Evolutionary conservation across 2,329 filamentous ascomycete genomes (phyloP).

Genomic region (Laburnicola sp.): DNA sequence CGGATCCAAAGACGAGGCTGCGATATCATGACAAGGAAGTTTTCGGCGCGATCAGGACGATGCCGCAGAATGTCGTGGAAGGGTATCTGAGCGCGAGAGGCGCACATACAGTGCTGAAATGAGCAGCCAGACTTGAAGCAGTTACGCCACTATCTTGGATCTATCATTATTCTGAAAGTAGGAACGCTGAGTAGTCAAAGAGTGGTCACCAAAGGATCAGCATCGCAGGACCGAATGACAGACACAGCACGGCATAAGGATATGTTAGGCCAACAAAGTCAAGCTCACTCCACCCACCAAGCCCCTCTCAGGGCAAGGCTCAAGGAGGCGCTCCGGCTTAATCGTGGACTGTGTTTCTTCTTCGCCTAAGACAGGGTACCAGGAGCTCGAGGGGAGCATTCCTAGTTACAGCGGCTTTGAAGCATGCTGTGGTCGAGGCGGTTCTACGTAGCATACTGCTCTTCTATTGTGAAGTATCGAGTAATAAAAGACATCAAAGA

Average conservation of each 20-base stretch:
- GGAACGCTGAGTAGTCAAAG: too few species aligned
- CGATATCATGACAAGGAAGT: slow-evolving; percentile 93
- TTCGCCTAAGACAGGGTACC: slow-evolving; percentile 84
- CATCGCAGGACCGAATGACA: not conserved
- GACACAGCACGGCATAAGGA: slow-evolving; percentile 6
- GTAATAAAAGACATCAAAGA: too few species aligned
- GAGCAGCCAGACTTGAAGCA: too few species aligned
- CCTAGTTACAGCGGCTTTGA: slow-evolving; percentile 61
- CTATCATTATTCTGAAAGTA: too few species aligned
- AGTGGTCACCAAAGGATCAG: too few species aligned
- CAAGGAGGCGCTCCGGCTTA: slow-evolving; percentile 98
- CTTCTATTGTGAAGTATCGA: slow-evolving; percentile 5
- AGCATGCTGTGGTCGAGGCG: slow-evolving; percentile 59
- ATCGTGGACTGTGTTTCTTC: slow-evolving; percentile 77
- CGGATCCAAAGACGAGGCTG: slow-evolving; percentile 91
- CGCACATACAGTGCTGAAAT: slow-evolving; percentile 92
- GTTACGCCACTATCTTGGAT: too few species aligned
- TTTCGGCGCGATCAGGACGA: slow-evolving; percentile 76
- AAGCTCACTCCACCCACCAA: slow-evolving; percentile 88
- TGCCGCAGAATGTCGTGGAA: slow-evolving; percentile 83
- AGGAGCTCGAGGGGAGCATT: slow-evolving; percentile 68
- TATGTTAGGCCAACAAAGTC: slow-evolving; percentile 91
- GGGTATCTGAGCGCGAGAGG: slow-evolving; percentile 86
- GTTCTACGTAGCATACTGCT: slow-evolving; percentile 15
- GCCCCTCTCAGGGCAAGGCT: slow-evolving; percentile 76